Evolutionary conservation across 176 grass and related monocot genomes (phyloP), one percentile per base, ranked within the genome.

Genomic region (Panicum miliaceum): DNA sequence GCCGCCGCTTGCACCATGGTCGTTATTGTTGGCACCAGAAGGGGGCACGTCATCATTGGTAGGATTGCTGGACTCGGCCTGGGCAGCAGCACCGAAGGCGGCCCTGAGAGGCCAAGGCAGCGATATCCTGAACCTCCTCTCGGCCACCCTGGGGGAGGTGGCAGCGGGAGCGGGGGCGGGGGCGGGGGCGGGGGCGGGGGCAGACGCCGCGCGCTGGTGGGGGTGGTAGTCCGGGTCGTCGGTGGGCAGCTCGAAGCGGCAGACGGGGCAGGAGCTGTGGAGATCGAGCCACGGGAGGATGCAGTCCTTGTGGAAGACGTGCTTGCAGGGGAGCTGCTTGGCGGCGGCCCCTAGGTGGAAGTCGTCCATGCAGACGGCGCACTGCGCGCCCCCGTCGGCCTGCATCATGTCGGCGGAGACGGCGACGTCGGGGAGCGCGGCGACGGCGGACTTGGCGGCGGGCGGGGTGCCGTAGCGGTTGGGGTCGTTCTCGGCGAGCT

Each of bases 111-210:
- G 75, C 92, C 85, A 92, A 4, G 96, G 93, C 82, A 98, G 84
- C 5, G 96, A 98, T 82, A 98, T 94, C 93, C 96, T 95, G 80
- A 98, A 92, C 90, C 96, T 95, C 76, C 96, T 91, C 81, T 97
- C 84, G 4, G 84, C 60, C 16, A 68, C 68, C 81, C 95, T 92
- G 0, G 88, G 82, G 12, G 84, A 89, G 36, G 83, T 23, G 8
- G 59, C 60, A 6, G 71, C 68, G 0, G 79, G 22, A 12, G 66
- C 1, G 0, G 53, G 25, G 2, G 52, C 41, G 0, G 77, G 42
- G 7, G 63, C 29, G 0, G 54, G 42, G 7, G 63, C 29, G 0
- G 54, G 64, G 0, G 77, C 20, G 10, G 85, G 27, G 8, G 74
- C 20, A 3, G 54, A 14, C 2, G 50, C 5, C 13, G 50, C 50